Percentiles rank a stretch among this genome's conserved stretches.
These are phyloP conservation scores for Paragyromitra xinjiangensis DNA, from an alignment of 495 filamentous ascomycete species.

Conservation along the genomic window DNA sequence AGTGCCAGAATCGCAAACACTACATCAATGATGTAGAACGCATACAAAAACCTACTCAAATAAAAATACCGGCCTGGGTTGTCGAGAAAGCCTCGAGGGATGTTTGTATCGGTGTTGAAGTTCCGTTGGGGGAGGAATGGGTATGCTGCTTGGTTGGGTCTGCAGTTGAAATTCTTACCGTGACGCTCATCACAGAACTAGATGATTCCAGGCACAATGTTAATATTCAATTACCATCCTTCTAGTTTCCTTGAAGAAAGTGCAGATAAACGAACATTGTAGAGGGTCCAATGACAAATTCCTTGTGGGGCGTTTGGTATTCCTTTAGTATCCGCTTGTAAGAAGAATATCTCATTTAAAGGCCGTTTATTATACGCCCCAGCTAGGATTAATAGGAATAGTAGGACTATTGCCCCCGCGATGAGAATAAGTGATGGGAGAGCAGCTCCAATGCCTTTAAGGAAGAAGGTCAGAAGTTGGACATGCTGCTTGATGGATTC, in stretches of 20 bases:
- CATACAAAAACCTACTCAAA: constrained; percentile 73
- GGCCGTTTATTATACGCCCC: constrained; percentile 67
- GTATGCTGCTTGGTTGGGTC: constrained; percentile 65
- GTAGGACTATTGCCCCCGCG: constrained; percentile 69
- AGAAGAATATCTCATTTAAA: constrained; percentile 73
- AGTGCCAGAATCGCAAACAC: constrained; percentile 71
- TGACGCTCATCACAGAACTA: constrained; percentile 56
- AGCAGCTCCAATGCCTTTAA: constrained; percentile 60
- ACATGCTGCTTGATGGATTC: background rate
- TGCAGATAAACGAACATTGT: constrained; percentile 62
- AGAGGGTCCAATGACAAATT: constrained; percentile 73
- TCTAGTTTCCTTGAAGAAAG: background rate
- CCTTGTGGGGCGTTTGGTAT: constrained; percentile 68
- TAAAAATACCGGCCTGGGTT: constrained; percentile 71
- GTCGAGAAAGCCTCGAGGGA: constrained; percentile 61
- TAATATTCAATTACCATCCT: constrained; percentile 17
- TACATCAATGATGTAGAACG: constrained; percentile 74
- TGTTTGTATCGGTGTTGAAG: constrained; percentile 67
- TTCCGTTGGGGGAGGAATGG: constrained; percentile 73
- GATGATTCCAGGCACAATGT: constrained; percentile 5
- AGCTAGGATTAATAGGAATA: constrained; percentile 72
- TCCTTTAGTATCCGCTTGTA: constrained; percentile 69
- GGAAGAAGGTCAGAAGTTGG: background rate
- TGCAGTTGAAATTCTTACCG: constrained; percentile 68
- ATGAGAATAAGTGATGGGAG: constrained; percentile 71